Conservation (phyloP, 106 monocot genomes). For the Dendrobium huoshanense region DNA sequence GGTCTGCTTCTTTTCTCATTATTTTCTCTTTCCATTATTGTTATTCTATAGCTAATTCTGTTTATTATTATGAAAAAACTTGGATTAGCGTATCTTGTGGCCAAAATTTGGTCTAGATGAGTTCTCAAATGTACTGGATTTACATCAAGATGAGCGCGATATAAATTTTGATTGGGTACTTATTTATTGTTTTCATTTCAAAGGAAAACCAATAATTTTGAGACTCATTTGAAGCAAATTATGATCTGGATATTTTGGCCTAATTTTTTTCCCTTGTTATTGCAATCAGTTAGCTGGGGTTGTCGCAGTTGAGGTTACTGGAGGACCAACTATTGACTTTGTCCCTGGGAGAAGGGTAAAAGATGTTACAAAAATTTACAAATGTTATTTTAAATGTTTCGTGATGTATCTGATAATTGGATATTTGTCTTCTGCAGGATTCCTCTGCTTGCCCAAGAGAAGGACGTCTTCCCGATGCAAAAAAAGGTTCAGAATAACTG, state of each 20-base stretch:
- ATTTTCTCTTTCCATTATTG: not conserved
- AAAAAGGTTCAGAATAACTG: constrained; percentile 41
- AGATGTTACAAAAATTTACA: not conserved
- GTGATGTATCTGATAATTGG: constrained; percentile 3
- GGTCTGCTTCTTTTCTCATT: not conserved
- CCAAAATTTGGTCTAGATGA: no score
- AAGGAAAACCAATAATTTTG: no score
- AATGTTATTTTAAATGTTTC: not conserved
- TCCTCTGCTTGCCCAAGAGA: constrained; percentile 71
- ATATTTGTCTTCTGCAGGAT: constrained; percentile 52
- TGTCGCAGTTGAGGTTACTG: constrained; percentile 91
- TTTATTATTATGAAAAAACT: not conserved
- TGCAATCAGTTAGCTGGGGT: constrained; percentile 83
- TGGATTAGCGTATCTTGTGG: no score
- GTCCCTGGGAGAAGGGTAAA: constrained; percentile 77
- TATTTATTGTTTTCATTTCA: no score
- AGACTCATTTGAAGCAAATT: no score
- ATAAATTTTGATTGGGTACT: no score
- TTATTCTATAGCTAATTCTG: not conserved
- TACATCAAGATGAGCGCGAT: no score
- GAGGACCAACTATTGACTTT: constrained; percentile 81
- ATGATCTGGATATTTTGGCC: no score
- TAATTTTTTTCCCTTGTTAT: not conserved
- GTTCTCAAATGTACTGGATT: no score
- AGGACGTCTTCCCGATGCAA: constrained; percentile 93